Conservation (phyloP, 176 grass and related monocot genomes). For the Lolium perenne region DNA sequence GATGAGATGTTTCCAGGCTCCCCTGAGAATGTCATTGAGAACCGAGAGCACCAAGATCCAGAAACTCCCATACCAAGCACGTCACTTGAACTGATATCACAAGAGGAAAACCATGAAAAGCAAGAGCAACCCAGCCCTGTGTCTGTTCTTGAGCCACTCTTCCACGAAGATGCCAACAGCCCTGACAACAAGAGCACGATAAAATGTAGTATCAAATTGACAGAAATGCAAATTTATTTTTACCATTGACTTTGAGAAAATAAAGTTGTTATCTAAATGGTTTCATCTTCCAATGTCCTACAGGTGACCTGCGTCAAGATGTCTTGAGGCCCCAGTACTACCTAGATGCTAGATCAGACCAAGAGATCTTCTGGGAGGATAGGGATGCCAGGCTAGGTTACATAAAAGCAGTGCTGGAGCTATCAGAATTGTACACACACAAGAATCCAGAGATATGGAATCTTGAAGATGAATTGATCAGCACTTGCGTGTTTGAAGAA, state of each 20-base stretch:
- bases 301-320: constrained; percentile 48
- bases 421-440: constrained; percentile 52
- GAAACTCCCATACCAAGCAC: constrained; percentile 33
- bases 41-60: constrained; percentile 40
- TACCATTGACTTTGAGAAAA: constrained; percentile 25
- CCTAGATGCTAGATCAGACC: constrained; percentile 16
- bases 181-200: constrained; percentile 22
- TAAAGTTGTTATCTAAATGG: neutral
- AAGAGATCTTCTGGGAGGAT: constrained; percentile 48
- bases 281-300: constrained; percentile 36
- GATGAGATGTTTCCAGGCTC: constrained; percentile 25
- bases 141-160: constrained; percentile 58
- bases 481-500: constrained; percentile 63
- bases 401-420: constrained; percentile 57
- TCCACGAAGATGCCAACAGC: constrained; percentile 39
- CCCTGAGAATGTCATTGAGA: constrained; percentile 28
- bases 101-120: constrained; percentile 50
- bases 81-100: constrained; percentile 29
- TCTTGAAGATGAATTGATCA: constrained; percentile 62
- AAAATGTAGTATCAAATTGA: constrained; percentile 42
- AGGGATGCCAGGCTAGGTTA: constrained; percentile 47
- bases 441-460: constrained; percentile 58
- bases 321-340: constrained; percentile 1
- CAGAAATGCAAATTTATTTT: constrained; percentile 1
- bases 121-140: constrained; percentile 57